Base-by-base conservation (phyloP, 768 basidiomycete species). In the Porpolomopsis calyptriformis region DNA sequence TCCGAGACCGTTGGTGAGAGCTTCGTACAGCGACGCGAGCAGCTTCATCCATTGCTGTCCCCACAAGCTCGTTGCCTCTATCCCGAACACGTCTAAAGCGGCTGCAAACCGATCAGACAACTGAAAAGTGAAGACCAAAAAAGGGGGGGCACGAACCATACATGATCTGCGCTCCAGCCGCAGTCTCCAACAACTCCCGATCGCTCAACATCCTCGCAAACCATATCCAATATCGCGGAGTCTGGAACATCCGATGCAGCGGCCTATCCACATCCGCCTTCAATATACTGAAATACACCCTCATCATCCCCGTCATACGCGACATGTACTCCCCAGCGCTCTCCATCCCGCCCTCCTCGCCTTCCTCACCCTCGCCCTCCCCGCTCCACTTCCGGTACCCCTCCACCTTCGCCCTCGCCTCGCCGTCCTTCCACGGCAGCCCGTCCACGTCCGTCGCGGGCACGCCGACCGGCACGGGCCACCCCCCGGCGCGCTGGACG, bases 401-500 rank as follows among this genome's bases (percentile, higher is more conserved):
- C 58, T 72, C 70, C 19, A 73, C 73, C 57, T 79, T 82, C 38
- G 44, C 58, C 27, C 66, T 63, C 16, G 67, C 62, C 11, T 43
- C 60, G 0, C 67, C 65, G 38, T 59, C 58, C 26, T 57, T 53
- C 73, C 77, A 80, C 14, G 68, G 56, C 16, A 61, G 58, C 3
- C 66, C 72, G 45, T 77, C 75, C 14, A 71, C 62, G 46, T 84
- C 77, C 12, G 62, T 61, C 11, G 61, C 55, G 5, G 81, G 77
- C 0, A 88, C 69, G 14, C 68, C 71, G 40, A 68, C 68, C 0
- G 89, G 90, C 2, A 94, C 69, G 0, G 82, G 72, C 92, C 92
- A 97, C 20, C 85, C 84, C 34, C 93, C 93, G 16, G 85, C 77
- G 19, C 85, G 79, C 61, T 94, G 91, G 23, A 87, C 80, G 25